Percentiles rank a stretch among this genome's conserved stretches.
These are phyloP conservation scores for Cucumis melo DNA, from an alignment of 306 rosid genomes.

Conservation along the genomic window DNA sequence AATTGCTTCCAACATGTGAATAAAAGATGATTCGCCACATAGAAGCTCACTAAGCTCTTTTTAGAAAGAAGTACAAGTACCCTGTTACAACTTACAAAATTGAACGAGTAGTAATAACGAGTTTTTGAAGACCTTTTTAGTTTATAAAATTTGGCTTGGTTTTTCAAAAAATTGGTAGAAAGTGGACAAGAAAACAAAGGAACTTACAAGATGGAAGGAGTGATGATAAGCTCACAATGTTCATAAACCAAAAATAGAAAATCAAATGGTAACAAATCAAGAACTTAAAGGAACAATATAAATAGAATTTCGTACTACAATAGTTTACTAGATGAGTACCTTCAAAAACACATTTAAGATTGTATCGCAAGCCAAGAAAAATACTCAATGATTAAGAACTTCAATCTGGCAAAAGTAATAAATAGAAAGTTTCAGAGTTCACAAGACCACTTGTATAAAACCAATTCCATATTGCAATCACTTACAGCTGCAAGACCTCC, in stretches of 20 bases:
- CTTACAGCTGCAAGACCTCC: slow-evolving; percentile 71
- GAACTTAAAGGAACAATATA: too few species aligned
- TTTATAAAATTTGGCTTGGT: too few species aligned
- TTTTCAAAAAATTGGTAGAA: too few species aligned
- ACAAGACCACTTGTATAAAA: background rate
- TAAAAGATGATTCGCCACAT: slow-evolving; percentile 35
- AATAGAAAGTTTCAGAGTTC: background rate
- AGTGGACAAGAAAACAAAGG: too few species aligned
- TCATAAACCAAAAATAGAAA: too few species aligned
- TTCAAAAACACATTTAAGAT: slow-evolving; percentile 62
- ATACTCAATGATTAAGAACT: slow-evolving; percentile 1
- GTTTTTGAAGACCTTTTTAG: too few species aligned
- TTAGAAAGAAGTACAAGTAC: slow-evolving; percentile 21
- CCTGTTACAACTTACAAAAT: background rate
- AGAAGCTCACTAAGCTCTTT: slow-evolving; percentile 36
- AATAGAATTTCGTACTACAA: background rate
- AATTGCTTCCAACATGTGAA: slow-evolving; percentile 54
- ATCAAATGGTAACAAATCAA: too few species aligned
- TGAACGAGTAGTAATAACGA: background rate
- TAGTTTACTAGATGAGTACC: slow-evolving; percentile 34
- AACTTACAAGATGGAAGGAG: too few species aligned
- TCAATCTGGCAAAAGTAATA: background rate
- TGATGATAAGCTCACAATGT: too few species aligned
- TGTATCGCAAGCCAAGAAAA: slow-evolving; percentile 77
- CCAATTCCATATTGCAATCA: background rate